phyloP scores from a whole-genome alignment of 371 early-diverging fungal species.

The Apophysomyces variabilis region DNA sequence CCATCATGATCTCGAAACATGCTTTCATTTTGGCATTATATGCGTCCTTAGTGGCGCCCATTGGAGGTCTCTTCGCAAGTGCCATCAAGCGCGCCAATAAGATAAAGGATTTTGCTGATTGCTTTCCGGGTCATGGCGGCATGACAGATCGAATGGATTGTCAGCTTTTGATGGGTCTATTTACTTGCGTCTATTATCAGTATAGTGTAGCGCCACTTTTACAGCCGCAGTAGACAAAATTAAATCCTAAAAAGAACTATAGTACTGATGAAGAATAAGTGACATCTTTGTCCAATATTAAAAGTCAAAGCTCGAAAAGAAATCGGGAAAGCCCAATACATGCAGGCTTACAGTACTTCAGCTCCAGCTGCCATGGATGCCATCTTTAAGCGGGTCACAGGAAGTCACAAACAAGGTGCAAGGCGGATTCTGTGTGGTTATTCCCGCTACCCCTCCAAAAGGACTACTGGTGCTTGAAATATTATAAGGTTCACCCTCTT shows the following conservation, averaged over 20 bases:
- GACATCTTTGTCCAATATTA: no score
- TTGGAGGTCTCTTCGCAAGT: constrained; percentile 38
- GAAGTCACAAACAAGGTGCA: no score
- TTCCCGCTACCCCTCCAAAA: no score
- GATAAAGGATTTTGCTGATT: constrained; percentile 35
- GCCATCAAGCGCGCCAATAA: constrained; percentile 31
- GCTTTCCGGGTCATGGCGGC: constrained; percentile 43
- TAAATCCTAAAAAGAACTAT: no score
- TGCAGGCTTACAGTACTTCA: no score
- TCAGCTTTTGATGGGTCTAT: constrained; percentile 36
- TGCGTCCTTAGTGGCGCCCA: constrained; percentile 31
- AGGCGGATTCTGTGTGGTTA: no score
- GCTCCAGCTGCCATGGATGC: no score
- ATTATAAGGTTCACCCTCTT: not conserved
- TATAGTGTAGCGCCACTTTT: not conserved
- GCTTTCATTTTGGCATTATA: constrained; percentile 22
- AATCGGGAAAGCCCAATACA: no score
- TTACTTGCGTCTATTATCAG: constrained; percentile 30
- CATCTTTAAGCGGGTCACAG: no score
- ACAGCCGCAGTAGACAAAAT: not conserved
- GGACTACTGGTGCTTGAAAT: no score
- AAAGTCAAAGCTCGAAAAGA: no score
- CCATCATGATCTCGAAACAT: constrained; percentile 9
- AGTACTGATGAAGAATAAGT: no score
- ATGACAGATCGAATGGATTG: constrained; percentile 39